phyloP scores from a whole-genome alignment of 371 early-diverging fungal genomes.

The Apophysomyces sp. region DNA sequence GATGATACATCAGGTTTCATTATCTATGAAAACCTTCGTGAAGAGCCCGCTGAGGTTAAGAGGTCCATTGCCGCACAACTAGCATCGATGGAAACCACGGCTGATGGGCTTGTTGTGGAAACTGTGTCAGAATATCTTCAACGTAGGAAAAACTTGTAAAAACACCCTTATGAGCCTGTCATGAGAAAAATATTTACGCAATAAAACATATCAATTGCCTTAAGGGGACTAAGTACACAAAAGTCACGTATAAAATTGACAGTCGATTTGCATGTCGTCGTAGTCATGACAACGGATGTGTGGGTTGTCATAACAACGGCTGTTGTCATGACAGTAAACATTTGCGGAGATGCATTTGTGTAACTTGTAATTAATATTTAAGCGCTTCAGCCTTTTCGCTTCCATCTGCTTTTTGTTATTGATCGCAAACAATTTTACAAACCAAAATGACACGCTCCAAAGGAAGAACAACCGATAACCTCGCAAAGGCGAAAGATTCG shows the following conservation, averaged over 20 bases:
- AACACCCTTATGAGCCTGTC: no score
- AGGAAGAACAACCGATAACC: background rate
- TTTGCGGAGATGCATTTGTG: no score
- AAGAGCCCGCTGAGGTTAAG: conserved; percentile 8
- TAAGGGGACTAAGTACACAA: no score
- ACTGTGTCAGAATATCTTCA: conserved; percentile 12
- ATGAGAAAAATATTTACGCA: no score
- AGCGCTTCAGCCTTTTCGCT: no score
- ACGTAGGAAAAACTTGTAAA: no score
- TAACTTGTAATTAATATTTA: background rate
- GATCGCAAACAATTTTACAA: background rate
- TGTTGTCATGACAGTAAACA: conserved; percentile 1
- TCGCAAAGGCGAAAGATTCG: background rate
- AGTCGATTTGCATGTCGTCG: no score
- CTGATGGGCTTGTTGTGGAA: conserved; percentile 7
- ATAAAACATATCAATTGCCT: no score
- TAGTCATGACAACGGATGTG: no score
- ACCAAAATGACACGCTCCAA: background rate
- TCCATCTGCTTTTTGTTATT: no score
- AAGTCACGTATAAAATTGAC: no score
- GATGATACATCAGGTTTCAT: conserved; percentile 27
- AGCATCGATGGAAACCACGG: background rate
- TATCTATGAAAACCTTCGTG: conserved; percentile 23
- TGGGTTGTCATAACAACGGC: background rate
- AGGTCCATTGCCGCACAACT: background rate